Conservation (phyloP, 768 basidiomycete species). For the Rhodotorula paludigena region DNA sequence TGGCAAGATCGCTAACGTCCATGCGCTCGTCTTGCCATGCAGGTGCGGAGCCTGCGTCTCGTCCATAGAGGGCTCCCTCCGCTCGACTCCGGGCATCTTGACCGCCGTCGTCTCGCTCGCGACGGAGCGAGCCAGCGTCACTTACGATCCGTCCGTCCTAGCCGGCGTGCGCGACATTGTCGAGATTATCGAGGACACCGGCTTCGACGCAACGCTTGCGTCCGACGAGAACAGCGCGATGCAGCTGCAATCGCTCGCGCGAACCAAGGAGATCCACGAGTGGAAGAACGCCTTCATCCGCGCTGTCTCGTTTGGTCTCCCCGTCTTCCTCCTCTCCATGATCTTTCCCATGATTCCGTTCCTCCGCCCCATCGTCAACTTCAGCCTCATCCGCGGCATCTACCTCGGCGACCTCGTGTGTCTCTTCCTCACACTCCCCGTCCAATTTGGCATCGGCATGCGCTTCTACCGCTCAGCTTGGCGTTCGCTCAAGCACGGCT, state of each 20-base stretch:
- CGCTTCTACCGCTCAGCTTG: constrained; percentile 85
- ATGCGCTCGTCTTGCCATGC: not conserved
- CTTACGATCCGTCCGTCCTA: constrained; percentile 67
- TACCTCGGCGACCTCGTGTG: constrained; percentile 76
- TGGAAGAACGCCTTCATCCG: constrained; percentile 76
- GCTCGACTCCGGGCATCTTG: constrained; percentile 65
- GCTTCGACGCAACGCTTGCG: constrained; percentile 80
- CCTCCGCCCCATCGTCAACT: constrained; percentile 56
- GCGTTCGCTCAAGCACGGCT: constrained; percentile 81
- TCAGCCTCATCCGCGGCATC: constrained; percentile 60
- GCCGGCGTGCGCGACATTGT: constrained; percentile 76
- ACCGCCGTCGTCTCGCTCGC: constrained; percentile 68
- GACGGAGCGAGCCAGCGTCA: constrained; percentile 63
- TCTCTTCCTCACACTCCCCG: constrained; percentile 74
- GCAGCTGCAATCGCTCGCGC: constrained; percentile 76
- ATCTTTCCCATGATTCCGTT: constrained; percentile 64
- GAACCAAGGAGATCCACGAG: constrained; percentile 83
- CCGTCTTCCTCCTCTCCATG: constrained; percentile 93
- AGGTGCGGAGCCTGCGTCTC: constrained; percentile 69
- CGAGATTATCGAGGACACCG: constrained; percentile 77
- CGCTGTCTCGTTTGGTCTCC: constrained; percentile 72
- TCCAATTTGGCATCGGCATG: constrained; percentile 84
- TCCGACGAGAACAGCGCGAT: constrained; percentile 69
- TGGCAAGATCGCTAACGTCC: not conserved
- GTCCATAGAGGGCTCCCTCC: constrained; percentile 67